Evolutionary conservation across 495 filamentous ascomycete genomes (phyloP).

Genomic region (Aeminium ludgeri): DNA sequence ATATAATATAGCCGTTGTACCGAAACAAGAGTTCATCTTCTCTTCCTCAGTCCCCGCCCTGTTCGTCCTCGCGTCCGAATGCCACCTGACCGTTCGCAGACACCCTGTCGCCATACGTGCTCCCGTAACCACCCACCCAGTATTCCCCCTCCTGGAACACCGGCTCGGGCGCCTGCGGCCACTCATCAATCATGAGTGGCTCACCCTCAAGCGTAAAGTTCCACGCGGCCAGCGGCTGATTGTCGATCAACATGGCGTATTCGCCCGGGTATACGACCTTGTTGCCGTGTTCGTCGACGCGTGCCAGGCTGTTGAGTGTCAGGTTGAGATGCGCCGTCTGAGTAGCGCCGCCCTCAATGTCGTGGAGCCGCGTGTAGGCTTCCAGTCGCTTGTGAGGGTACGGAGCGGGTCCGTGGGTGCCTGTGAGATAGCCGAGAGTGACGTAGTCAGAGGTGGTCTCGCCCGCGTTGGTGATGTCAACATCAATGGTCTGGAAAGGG

Average conservation of each 20-base stretch:
- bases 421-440: slow-evolving; percentile 38
- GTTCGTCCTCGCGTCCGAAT: neutral
- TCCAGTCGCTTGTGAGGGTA: slow-evolving; percentile 48
- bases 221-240: slow-evolving; percentile 20
- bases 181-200: slow-evolving; percentile 28
- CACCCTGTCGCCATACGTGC: neutral
- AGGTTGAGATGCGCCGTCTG: slow-evolving; percentile 30
- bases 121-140: slow-evolving; percentile 4
- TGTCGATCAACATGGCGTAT: slow-evolving; percentile 44
- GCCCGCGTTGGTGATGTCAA: slow-evolving; percentile 37
- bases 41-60: too few species aligned
- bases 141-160: slow-evolving; percentile 2
- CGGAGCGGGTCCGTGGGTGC: slow-evolving; percentile 39
- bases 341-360: slow-evolving; percentile 27
- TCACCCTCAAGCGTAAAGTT: slow-evolving; percentile 32
- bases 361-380: slow-evolving; percentile 37
- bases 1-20: too few species aligned
- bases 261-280: slow-evolving; percentile 47
- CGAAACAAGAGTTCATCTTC: too few species aligned
- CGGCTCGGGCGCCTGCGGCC: slow-evolving; percentile 24
- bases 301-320: slow-evolving; percentile 40
- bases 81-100: neutral
- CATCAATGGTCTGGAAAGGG: slow-evolving; percentile 28
- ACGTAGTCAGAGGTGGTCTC: slow-evolving; percentile 40
- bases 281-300: slow-evolving; percentile 42